These are phyloP conservation scores for Copromyces sp. DNA, from an alignment of 495 filamentous ascomycete species.

Conservation along the genomic window DNA sequence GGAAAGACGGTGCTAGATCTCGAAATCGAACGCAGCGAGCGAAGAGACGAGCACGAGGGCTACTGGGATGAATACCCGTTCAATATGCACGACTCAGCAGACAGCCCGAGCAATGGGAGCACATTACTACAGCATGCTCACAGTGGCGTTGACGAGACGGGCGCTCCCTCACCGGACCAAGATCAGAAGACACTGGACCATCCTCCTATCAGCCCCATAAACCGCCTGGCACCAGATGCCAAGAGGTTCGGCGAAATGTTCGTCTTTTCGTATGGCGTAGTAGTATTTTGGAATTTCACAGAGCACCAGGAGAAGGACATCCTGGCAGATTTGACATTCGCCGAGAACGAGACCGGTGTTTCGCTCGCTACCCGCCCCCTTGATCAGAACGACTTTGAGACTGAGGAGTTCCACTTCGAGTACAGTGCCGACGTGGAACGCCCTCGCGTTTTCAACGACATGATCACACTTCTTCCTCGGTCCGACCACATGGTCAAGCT, in stretches of 20 bases:
- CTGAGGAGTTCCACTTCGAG: slow-evolving; percentile 97
- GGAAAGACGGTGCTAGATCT: slow-evolving; percentile 82
- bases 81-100: not conserved
- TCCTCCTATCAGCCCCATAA: slow-evolving; percentile 30
- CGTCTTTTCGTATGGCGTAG: slow-evolving; percentile 94
- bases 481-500: slow-evolving; percentile 99
- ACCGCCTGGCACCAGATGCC: slow-evolving; percentile 51
- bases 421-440: slow-evolving; percentile 77
- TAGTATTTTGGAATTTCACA: slow-evolving; percentile 98
- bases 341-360: slow-evolving; percentile 48
- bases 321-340: slow-evolving; percentile 89
- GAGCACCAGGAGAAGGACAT: slow-evolving; percentile 94
- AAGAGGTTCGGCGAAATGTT: slow-evolving; percentile 90
- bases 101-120: slow-evolving; percentile 3
- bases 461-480: slow-evolving; percentile 84
- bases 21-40: slow-evolving; percentile 91
- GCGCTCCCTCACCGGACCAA: slow-evolving; percentile 1
- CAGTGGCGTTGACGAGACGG: slow-evolving; percentile 4
- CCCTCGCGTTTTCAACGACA: slow-evolving; percentile 93
- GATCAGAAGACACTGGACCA: slow-evolving; percentile 13
- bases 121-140: slow-evolving; percentile 5
- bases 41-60: slow-evolving; percentile 80
- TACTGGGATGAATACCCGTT: slow-evolving; percentile 42
- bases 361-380: slow-evolving; percentile 60
- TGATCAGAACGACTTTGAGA: slow-evolving; percentile 84